These are phyloP conservation scores for Diplosphaera chodatii DNA, from an alignment of 139 green algal species.

Conservation along the genomic window DNA sequence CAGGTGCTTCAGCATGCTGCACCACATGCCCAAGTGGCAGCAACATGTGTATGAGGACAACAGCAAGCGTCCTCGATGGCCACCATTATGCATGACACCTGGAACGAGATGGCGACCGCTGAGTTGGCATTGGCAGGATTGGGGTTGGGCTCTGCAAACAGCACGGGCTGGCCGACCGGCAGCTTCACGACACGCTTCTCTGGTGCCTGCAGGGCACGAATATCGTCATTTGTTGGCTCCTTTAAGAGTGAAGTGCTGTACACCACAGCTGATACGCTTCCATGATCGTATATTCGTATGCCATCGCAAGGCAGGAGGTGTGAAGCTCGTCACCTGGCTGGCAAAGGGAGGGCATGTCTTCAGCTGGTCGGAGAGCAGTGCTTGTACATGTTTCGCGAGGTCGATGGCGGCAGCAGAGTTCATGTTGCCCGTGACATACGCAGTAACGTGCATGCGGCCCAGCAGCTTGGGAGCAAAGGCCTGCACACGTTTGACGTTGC, in stretches of 20 bases:
- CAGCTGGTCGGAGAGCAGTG: constrained; percentile 16
- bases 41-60: too few relatives aligned
- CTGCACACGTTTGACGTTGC: too few relatives aligned
- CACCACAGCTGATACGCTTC: too few relatives aligned
- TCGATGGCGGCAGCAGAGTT: constrained; percentile 3
- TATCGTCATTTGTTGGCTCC: too few relatives aligned
- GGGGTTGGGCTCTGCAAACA: constrained; percentile 33
- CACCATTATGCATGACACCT: constrained; percentile 29
- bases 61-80: too few relatives aligned
- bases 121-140: constrained; percentile 77
- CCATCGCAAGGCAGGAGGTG: too few relatives aligned
- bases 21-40: neutral
- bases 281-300: too few relatives aligned
- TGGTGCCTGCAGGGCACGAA: constrained; percentile 18
- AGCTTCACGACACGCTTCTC: constrained; percentile 45
- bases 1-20: too few relatives aligned
- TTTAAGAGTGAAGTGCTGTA: too few relatives aligned
- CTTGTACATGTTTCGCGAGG: constrained; percentile 15
- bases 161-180: constrained; percentile 8
- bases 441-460: constrained; percentile 9
- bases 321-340: neutral
- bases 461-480: constrained; percentile 21
- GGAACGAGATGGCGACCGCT: constrained; percentile 58
- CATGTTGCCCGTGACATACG: constrained; percentile 48
- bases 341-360: constrained; percentile 19